Base-by-base conservation (phyloP, 2,329 filamentous ascomycete species). In the Sclerotinia borealis region DNA sequence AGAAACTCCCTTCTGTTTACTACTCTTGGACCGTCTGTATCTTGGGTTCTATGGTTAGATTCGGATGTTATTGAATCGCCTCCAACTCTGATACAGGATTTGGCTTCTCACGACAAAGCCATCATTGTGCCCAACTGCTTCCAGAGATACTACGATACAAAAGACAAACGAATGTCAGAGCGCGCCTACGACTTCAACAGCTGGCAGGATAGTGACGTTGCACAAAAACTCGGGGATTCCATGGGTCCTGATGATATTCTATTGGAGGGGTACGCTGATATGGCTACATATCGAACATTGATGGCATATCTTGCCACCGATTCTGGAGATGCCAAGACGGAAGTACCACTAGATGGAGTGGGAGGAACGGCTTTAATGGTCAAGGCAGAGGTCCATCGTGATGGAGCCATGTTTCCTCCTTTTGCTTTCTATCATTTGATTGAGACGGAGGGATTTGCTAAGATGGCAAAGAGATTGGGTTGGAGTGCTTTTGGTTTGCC, bases 11-110 rank as follows among this genome's bases (percentile, higher is more conserved):
- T 99, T 10, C 84, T 99, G 34, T 99, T 98, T 79, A 97, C 95
- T 10, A 98, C 93, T 0, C 80, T 99, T 11, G 93, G 93, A 1
- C 93, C 93, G 0, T 84, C 86, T 15, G 97, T 92, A 0, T 95
- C 92, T 0, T 99, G 95, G 95, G 93, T 99, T 39, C 82, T 99
- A 29, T 99, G 95, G 95, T 82, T 99, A 36, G 95, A 99, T 74
- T 84, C 88, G 43, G 95, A 99, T 75, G 89, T 99, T 67, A 75
- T 99, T 69, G 95, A 99, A 78, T 92, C 91, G 5, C 95, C 93
- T 0, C 80, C 86, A 0, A 83, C 86, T 3, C 80, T 99, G 58
- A 96, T 99, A 69, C 92, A 99, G 75, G 95, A 99, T 74, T 84
- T 99, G 25, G 93, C 95, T 3, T 77, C 81, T 10, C 91, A 96